Base-by-base conservation (phyloP, 331 rosid species). In the Dryas integrifolia region DNA sequence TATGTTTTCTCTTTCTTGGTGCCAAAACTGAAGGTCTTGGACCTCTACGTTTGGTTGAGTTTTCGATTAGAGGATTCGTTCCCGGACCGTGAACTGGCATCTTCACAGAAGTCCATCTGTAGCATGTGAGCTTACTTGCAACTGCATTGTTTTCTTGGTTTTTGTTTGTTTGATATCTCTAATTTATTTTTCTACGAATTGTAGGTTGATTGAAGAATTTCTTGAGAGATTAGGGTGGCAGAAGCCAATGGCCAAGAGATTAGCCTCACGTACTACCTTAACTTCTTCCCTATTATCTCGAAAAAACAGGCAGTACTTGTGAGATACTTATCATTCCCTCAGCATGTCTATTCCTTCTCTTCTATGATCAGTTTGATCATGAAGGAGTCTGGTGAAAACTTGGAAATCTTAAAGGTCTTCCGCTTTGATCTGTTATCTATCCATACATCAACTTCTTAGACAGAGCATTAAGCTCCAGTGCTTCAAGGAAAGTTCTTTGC, bases 41-140 rank as follows among this genome's bases (percentile, higher is more conserved):
- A 95, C 76, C 92, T 95, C 66, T 95, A 95, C 51, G 88, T 91
- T 67, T 95, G 97, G 98, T 83, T 95, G 92, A 95, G 98, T 84
- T 91, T 78, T 69, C 94, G 92, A 41, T 72, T 87, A 82, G 97
- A 91, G 66, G 95, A 89, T 12, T 86, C 97, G 48, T 95, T 95
- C 80, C 98, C 96, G 3, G 98, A 95, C 84, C 96, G 77, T 0
- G 86, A 84, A 81, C 72, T 91, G 48, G 96, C 97, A 48, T 70
- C 86, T 62, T 77, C 98, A 2, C 96, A 95, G 71, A 95, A 88
- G 84, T 85, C 87, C 64, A 80, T 92, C 77, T 95, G 97, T 86
- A 90, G 81, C 92, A 47, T 86, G 98, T 95, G 80, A 74, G 96
- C 79, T 74, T 72, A 21, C 70, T 44, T 13, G 21, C 18, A 61